phyloP scores from a whole-genome alignment of 2,329 filamentous ascomycete species.

The Cladosporium sp. region DNA sequence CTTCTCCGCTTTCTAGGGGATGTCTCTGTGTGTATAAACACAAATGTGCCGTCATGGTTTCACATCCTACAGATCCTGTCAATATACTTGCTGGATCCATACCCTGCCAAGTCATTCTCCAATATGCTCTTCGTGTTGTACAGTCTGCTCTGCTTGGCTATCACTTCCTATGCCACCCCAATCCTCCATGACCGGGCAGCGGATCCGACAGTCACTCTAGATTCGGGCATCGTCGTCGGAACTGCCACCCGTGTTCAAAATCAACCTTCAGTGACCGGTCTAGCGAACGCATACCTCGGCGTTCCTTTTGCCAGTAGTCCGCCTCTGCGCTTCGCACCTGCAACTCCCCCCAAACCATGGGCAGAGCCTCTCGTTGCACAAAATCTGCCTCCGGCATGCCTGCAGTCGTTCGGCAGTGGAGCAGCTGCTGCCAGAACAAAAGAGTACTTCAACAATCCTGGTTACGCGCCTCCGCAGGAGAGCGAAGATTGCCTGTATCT shows the following conservation, averaged over 20 bases:
- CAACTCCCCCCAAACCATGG: background rate
- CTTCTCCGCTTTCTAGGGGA: background rate
- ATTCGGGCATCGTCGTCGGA: background rate
- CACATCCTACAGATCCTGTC: background rate
- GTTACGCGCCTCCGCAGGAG: background rate
- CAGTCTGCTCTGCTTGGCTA: background rate
- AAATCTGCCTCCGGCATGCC: background rate
- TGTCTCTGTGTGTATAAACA: background rate
- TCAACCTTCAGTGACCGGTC: background rate
- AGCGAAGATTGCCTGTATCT: background rate
- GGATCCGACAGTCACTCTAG: background rate
- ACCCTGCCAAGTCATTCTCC: background rate
- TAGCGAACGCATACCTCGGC: constrained; percentile 25
- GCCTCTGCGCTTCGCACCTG: constrained; percentile 27
- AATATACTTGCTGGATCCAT: too few relatives aligned
- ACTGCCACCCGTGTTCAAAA: background rate
- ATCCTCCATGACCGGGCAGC: background rate
- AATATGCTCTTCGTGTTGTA: background rate
- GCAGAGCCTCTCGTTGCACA: background rate
- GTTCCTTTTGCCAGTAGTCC: constrained; percentile 38
- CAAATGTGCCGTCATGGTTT: background rate
- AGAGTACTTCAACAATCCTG: background rate
- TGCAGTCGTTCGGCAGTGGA: background rate
- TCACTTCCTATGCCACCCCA: background rate
- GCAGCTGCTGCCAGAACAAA: background rate